Conservation (phyloP, 257 asterid genomes). For the Nemophila menziesii region DNA sequence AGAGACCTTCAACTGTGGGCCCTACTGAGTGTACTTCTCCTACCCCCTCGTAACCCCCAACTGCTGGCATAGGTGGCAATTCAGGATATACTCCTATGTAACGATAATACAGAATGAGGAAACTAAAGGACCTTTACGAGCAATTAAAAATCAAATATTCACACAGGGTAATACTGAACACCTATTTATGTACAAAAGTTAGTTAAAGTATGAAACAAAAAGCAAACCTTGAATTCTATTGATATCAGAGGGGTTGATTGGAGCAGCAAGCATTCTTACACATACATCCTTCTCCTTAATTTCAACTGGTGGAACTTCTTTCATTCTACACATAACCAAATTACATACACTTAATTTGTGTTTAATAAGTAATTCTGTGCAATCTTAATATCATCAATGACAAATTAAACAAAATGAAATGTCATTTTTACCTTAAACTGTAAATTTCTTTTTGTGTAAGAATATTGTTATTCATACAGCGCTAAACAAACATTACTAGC, state of each 20-base stretch:
- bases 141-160: too few species aligned
- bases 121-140: too few species aligned
- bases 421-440: too few species aligned
- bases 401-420: too few species aligned
- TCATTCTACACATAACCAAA: slow-evolving; percentile 38
- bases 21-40: slow-evolving; percentile 82
- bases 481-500: too few species aligned
- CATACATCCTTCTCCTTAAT: slow-evolving; percentile 67
- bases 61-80: slow-evolving; percentile 83
- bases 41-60: slow-evolving; percentile 97
- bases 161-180: not conserved
- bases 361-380: too few species aligned
- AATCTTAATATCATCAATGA: too few species aligned
- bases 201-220: not conserved
- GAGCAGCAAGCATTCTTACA: slow-evolving; percentile 91
- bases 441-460: too few species aligned
- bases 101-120: slow-evolving; percentile 4
- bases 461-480: too few species aligned
- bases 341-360: too few species aligned
- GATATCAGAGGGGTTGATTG: slow-evolving; percentile 92
- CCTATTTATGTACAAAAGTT: too few species aligned
- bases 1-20: slow-evolving; percentile 49
- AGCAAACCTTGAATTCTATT: slow-evolving; percentile 74
- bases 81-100: slow-evolving; percentile 78
- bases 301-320: slow-evolving; percentile 59